Evolutionary conservation across 2,329 filamentous ascomycete species (phyloP), one percentile per base, ranked within the genome.

Genomic region (Trichoderma aggressivum): DNA sequence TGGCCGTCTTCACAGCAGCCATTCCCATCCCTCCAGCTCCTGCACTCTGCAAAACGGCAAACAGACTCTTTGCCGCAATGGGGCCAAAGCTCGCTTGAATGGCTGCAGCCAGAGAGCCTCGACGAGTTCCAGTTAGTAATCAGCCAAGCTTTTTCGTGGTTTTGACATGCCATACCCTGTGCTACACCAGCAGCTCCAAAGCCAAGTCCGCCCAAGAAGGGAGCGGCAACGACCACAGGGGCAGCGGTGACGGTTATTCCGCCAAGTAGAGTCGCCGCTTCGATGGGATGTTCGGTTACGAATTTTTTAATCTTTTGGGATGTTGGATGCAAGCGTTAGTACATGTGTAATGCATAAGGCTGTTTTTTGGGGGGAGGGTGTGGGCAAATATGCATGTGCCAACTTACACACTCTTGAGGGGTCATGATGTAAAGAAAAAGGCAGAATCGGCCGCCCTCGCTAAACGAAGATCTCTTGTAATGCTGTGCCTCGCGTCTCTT

Each of bases 1-100:
- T 16, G 18, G 56, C 66, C n/a, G 39, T 18, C 14, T 16, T 32
- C 0, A 78, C 75, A 11, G 65, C 62, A 0, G 74, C 70, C 7
- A 75, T 64, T 2, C 77, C 76, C 30, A 73, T 76, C 0, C 79
- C 79, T 0, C 75, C 77, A 2, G 74, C 74, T 0, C 70, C 79
- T 0, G 78, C 80, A 56, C 79, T 80, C 74, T 80, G 77, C 0
- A 80, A 74, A 3, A 67, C 74, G 4, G 80, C 77, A 24, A 81
- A 80, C 0, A 74, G 0, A 11, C 75, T 73, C 0, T 55, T 43
- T 3, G 74, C 74, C 0, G 28, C 72, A 3, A 80, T 77, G 24
- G 72, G 77, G 5, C 78, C 78, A 1, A 79, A 75, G 14, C 14
- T 11, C 55, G 34, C 50, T 3, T 70, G 58, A 10, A 11, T 3